Percentiles rank a stretch among this genome's conserved stretches.
phyloP scores from a whole-genome alignment of 352 stramenopile species.

The Pythium aquatile region DNA sequence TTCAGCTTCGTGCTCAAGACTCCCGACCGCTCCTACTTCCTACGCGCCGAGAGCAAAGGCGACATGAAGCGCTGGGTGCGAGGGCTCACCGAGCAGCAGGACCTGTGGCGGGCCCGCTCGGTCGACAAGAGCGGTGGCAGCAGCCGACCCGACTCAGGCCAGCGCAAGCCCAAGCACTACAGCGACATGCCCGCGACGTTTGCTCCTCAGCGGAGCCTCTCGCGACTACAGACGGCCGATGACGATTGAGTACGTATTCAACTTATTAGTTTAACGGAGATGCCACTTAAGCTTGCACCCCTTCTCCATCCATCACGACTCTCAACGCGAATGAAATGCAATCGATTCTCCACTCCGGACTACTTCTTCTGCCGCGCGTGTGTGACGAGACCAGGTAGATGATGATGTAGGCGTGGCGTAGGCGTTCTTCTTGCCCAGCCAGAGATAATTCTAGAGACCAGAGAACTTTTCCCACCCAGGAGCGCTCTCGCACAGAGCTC shows the following conservation, averaged over 20 bases:
- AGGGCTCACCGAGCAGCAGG: constrained; percentile 77
- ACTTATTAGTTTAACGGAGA: constrained; percentile 1
- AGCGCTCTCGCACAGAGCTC: constrained; percentile 79
- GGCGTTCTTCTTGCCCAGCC: neutral
- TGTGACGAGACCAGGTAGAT: too few relatives aligned
- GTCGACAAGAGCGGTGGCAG: constrained; percentile 28
- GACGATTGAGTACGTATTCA: constrained; percentile 2
- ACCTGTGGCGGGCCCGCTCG: constrained; percentile 68
- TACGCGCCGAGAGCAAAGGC: constrained; percentile 76
- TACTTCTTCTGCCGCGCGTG: neutral
- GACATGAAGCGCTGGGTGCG: constrained; percentile 89
- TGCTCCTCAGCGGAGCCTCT: constrained; percentile 38
- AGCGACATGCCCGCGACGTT: constrained; percentile 48
- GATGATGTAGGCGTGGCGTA: neutral
- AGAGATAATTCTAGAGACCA: constrained; percentile 44
- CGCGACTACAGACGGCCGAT: constrained; percentile 32
- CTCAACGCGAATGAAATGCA: constrained; percentile 3
- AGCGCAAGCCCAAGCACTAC: constrained; percentile 74
- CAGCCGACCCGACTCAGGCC: constrained; percentile 28
- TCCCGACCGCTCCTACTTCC: constrained; percentile 70
- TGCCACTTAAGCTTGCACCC: neutral
- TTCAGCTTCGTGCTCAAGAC: constrained; percentile 83
- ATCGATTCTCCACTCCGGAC: neutral
- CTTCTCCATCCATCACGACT: constrained; percentile 1
- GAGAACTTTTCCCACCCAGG: constrained; percentile 83